Evolutionary conservation across 495 filamentous ascomycete genomes (phyloP).

Genomic region (Rusavskia elegans): DNA sequence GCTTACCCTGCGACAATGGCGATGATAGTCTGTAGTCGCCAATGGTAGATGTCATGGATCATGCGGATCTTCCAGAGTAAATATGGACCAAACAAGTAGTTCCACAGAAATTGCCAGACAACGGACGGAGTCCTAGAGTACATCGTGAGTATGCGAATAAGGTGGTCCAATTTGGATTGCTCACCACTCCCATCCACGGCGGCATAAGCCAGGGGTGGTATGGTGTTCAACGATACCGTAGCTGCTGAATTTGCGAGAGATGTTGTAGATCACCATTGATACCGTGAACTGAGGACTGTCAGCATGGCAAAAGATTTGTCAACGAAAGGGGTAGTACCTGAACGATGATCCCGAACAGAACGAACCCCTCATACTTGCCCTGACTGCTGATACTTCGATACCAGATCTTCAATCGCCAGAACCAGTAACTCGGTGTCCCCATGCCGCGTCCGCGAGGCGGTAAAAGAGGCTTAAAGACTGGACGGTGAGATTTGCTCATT

Average conservation of each 20-base stretch:
- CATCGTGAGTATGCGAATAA: neutral
- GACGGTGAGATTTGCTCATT: conserved; percentile 10
- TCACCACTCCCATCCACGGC: conserved; percentile 50
- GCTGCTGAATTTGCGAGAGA: conserved; percentile 50
- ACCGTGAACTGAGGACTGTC: conserved; percentile 30
- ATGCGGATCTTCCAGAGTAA: conserved; percentile 26
- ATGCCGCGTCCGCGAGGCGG: neutral
- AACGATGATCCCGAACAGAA: conserved; percentile 29
- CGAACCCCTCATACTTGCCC: conserved; percentile 12
- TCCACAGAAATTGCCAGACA: conserved; percentile 45
- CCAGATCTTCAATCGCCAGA: conserved; percentile 10
- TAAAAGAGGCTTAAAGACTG: conserved; percentile 1
- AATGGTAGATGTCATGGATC: conserved; percentile 49
- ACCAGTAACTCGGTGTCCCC: conserved; percentile 5
- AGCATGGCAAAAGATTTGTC: neutral
- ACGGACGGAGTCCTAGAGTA: conserved; percentile 36
- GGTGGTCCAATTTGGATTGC: neutral
- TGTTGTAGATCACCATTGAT: conserved; percentile 43
- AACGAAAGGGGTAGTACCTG: conserved; percentile 21
- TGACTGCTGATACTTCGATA: conserved; percentile 6
- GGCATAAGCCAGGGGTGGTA: conserved; percentile 24
- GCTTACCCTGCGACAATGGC: conserved; percentile 39
- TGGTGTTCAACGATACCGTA: conserved; percentile 36
- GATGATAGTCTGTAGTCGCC: conserved; percentile 45
- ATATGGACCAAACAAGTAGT: conserved; percentile 36